Evolutionary conservation across 2,329 filamentous ascomycete genomes (phyloP).

Genomic region (Monosporascus ibericus): DNA sequence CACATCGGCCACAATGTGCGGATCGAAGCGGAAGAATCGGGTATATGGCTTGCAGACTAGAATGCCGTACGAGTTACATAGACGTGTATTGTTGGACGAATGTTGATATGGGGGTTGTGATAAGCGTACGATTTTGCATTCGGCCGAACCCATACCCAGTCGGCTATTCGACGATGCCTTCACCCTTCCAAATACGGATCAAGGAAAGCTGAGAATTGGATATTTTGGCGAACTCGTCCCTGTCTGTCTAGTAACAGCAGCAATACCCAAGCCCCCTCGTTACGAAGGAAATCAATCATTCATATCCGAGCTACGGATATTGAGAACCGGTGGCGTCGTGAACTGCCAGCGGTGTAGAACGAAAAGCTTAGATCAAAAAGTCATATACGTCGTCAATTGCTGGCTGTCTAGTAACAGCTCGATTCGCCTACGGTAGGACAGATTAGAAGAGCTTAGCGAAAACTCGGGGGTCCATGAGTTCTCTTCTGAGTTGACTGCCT

Average conservation of each 20-base stretch:
- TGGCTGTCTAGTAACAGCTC: slow-evolving; percentile 25
- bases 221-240: slow-evolving; percentile 2
- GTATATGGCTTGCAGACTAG: background rate
- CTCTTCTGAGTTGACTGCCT: background rate
- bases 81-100: background rate
- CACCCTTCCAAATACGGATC: background rate
- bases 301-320: slow-evolving; percentile 8
- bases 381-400: slow-evolving; percentile 4
- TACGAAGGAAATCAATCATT: slow-evolving; percentile 3
- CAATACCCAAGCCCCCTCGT: slow-evolving; percentile 7
- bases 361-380: slow-evolving; percentile 1
- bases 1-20: slow-evolving; percentile 19
- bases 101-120: background rate
- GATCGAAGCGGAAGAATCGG: background rate
- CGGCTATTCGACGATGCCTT: background rate
- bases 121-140: slow-evolving; percentile 2
- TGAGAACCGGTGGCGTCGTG: slow-evolving; percentile 7
- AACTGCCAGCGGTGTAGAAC: slow-evolving; percentile 4
- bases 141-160: background rate
- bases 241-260: slow-evolving; percentile 29
- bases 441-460: background rate
- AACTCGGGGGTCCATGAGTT: no score
- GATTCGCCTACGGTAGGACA: slow-evolving; percentile 5
- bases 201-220: background rate
- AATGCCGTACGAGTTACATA: background rate